These are phyloP conservation scores for Aspergillus cejpii DNA, from an alignment of 2,329 filamentous ascomycete genomes.

Conservation along the genomic window DNA sequence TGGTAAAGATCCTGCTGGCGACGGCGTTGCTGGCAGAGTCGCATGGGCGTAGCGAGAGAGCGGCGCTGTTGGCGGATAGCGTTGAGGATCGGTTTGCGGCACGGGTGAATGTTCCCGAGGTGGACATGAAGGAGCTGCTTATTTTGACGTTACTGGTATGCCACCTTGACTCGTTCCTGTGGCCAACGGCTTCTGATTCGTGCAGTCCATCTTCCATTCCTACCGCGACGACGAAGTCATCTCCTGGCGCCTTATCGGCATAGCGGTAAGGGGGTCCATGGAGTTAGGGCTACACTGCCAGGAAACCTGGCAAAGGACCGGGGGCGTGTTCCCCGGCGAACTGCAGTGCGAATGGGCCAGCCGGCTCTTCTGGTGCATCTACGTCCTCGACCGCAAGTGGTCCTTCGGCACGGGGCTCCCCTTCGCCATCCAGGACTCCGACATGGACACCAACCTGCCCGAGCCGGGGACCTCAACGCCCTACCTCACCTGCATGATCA, in stretches of 20 bases:
- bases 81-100: slow-evolving; percentile 32
- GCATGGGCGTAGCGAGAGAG: slow-evolving; percentile 62
- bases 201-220: slow-evolving; percentile 33
- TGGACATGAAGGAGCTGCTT: slow-evolving; percentile 37
- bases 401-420: slow-evolving; percentile 49
- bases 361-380: slow-evolving; percentile 47
- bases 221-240: slow-evolving; percentile 47
- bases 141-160: slow-evolving; percentile 29
- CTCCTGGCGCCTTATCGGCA: slow-evolving; percentile 45
- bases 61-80: slow-evolving; percentile 29
- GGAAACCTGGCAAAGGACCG: slow-evolving; percentile 35
- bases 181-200: not conserved
- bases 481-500: slow-evolving; percentile 46
- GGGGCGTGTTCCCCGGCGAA: slow-evolving; percentile 34
- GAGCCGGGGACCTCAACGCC: slow-evolving; percentile 37
- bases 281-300: slow-evolving; percentile 47
- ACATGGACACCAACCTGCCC: slow-evolving; percentile 46
- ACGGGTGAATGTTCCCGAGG: slow-evolving; percentile 30
- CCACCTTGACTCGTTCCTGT: not conserved
- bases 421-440: slow-evolving; percentile 45
- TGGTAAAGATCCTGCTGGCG: slow-evolving; percentile 75
- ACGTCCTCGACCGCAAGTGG: slow-evolving; percentile 48
- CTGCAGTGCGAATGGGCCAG: slow-evolving; percentile 32
- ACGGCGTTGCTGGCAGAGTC: slow-evolving; percentile 68
- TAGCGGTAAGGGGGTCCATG: slow-evolving; percentile 44